phyloP scores from a whole-genome alignment of 1,284 basidiomycete species.

The Mycena sp. region DNA sequence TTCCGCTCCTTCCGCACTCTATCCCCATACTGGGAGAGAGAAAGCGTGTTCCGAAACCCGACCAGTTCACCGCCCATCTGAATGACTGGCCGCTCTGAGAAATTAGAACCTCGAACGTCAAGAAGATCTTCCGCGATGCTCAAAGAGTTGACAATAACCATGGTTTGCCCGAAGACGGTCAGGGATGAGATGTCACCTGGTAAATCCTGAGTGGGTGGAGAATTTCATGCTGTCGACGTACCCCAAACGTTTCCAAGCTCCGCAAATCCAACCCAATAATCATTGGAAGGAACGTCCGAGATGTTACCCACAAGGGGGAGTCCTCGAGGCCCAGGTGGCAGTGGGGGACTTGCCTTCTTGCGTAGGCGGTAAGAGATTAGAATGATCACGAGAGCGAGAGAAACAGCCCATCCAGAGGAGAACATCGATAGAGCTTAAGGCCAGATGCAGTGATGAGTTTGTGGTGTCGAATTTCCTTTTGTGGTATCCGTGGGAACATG shows the following conservation, averaged over 20 bases:
- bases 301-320: too few species aligned
- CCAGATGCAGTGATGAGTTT: too few species aligned
- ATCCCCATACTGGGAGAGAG: conserved; percentile 45
- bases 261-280: too few species aligned
- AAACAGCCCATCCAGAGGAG: too few species aligned
- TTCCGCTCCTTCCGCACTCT: conserved; percentile 54
- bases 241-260: too few species aligned
- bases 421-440: too few species aligned
- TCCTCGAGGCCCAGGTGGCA: background rate
- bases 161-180: conserved; percentile 33
- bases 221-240: too few species aligned
- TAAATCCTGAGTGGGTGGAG: background rate
- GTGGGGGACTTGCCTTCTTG: background rate
- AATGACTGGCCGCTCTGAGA: conserved; percentile 37
- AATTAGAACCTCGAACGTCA: conserved; percentile 36
- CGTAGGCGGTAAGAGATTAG: background rate
- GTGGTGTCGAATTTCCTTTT: too few species aligned
- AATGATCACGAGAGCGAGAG: too few species aligned
- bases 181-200: conserved; percentile 26
- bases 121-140: conserved; percentile 39
- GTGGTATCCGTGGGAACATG: too few species aligned
- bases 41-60: conserved; percentile 33
- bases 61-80: conserved; percentile 30
- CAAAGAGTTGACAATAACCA: conserved; percentile 38
- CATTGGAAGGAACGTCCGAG: too few species aligned